phyloP scores from a whole-genome alignment of 345 rosid genomes.

The Syzygium oleosum region DNA sequence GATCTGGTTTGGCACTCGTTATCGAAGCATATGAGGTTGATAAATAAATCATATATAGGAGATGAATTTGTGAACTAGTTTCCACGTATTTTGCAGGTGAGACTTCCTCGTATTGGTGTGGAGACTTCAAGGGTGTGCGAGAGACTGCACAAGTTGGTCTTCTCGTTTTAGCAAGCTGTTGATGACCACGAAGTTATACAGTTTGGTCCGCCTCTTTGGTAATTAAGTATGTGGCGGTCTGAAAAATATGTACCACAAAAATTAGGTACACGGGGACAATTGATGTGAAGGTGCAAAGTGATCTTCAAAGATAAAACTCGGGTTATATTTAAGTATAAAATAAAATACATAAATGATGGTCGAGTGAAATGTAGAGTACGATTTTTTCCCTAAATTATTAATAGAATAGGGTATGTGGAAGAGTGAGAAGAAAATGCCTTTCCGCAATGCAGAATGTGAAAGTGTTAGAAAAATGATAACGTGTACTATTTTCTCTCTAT shows the following conservation, averaged over 20 bases:
- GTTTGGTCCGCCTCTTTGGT: background rate
- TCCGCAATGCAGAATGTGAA: background rate
- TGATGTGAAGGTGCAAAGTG: background rate
- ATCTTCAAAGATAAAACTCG: background rate
- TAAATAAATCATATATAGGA: background rate
- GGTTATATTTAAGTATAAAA: background rate
- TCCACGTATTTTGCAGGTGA: conserved; percentile 1
- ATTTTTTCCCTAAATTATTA: background rate
- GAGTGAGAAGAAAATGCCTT: background rate
- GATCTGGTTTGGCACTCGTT: background rate
- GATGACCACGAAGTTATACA: background rate
- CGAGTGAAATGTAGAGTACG: background rate
- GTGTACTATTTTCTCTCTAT: background rate
- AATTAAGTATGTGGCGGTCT: background rate
- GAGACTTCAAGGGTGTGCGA: conserved; percentile 9
- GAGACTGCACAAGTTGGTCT: conserved; percentile 8
- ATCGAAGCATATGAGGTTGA: background rate
- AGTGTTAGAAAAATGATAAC: background rate
- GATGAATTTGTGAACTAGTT: background rate
- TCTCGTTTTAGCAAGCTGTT: background rate
- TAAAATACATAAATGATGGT: too few relatives aligned
- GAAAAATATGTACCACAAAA: background rate
- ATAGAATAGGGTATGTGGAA: background rate
- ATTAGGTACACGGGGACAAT: background rate
- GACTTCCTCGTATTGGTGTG: conserved; percentile 4